These are phyloP conservation scores for Spathaspora hagerdaliae DNA, from an alignment of 805 yeast species.

Conservation along the genomic window DNA sequence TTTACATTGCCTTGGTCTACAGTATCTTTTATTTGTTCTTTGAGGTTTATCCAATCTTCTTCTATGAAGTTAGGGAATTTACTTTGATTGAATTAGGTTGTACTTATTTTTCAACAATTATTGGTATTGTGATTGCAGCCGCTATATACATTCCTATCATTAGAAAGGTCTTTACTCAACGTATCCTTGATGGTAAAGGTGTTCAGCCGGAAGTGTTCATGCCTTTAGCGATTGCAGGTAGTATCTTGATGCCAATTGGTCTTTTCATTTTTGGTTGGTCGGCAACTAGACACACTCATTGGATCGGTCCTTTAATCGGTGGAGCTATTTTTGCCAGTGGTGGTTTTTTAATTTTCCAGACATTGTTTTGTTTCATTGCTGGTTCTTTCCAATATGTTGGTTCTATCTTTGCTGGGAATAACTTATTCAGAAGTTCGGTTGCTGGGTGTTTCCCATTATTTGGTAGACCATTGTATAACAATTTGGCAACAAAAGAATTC, in stretches of 20 bases:
- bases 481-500: conserved; percentile 44
- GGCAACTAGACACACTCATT: conserved; percentile 35
- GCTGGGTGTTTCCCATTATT: conserved; percentile 66
- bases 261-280: conserved; percentile 51
- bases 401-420: conserved; percentile 58
- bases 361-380: conserved; percentile 47
- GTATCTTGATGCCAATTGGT: conserved; percentile 39
- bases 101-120: conserved; percentile 41
- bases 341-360: conserved; percentile 47
- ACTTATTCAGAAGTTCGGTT: conserved; percentile 44
- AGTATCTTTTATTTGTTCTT: conserved; percentile 53
- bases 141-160: conserved; percentile 22
- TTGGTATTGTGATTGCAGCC: conserved; percentile 45
- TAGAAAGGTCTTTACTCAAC: conserved; percentile 18
- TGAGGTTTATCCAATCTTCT: conserved; percentile 61
- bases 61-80: conserved; percentile 40
- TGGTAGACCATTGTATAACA: conserved; percentile 54
- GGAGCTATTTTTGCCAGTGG: conserved; percentile 36
- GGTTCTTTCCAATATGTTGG: conserved; percentile 50
- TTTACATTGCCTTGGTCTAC: conserved; percentile 50
- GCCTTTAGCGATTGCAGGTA: conserved; percentile 39
- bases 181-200: conserved; percentile 18
- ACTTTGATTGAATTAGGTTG: conserved; percentile 46
- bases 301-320: conserved; percentile 49
- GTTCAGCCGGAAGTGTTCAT: conserved; percentile 39